Conservation (phyloP, 768 basidiomycete species). For the Mycena galopus region DNA sequence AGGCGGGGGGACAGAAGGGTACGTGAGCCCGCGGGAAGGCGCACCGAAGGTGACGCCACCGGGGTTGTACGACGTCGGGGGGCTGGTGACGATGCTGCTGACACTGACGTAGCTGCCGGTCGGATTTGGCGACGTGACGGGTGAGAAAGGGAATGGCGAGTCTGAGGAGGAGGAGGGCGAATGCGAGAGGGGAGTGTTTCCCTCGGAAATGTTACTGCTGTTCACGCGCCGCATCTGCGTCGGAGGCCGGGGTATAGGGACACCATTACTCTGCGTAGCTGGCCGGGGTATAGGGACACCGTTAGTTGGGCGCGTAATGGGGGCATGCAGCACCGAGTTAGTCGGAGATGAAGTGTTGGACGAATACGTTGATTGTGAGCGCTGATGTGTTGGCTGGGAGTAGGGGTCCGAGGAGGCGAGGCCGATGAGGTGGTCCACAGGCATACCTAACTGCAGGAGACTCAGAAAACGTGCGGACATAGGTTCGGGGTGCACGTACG, state of each 20-base stretch:
- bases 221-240: constrained; percentile 70
- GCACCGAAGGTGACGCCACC: constrained; percentile 52
- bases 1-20: constrained; percentile 88
- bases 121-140: constrained; percentile 62
- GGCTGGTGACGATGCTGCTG: constrained; percentile 79
- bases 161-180: constrained; percentile 73
- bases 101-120: constrained; percentile 68
- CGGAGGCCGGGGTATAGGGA: constrained; percentile 82
- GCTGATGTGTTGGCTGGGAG: constrained; percentile 78
- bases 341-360: constrained; percentile 61
- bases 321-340: constrained; percentile 56
- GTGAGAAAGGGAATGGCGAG: constrained; percentile 79
- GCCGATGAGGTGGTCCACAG: constrained; percentile 86
- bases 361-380: constrained; percentile 56
- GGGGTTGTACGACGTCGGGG: constrained; percentile 71
- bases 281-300: constrained; percentile 85
- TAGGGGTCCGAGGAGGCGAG: constrained; percentile 74
- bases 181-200: constrained; percentile 73
- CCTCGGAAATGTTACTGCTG: constrained; percentile 58
- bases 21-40: constrained; percentile 66
- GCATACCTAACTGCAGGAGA: constrained; percentile 69
- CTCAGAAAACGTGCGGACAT: constrained; percentile 5
- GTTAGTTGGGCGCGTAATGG: constrained; percentile 46
- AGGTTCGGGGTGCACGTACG: constrained; percentile 60
- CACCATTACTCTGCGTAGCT: constrained; percentile 68